A percentile compares a stretch with the other conserved stretches of the same genome.
phyloP scores from a whole-genome alignment of 768 basidiomycete genomes.

The Mycena belliarum region DNA sequence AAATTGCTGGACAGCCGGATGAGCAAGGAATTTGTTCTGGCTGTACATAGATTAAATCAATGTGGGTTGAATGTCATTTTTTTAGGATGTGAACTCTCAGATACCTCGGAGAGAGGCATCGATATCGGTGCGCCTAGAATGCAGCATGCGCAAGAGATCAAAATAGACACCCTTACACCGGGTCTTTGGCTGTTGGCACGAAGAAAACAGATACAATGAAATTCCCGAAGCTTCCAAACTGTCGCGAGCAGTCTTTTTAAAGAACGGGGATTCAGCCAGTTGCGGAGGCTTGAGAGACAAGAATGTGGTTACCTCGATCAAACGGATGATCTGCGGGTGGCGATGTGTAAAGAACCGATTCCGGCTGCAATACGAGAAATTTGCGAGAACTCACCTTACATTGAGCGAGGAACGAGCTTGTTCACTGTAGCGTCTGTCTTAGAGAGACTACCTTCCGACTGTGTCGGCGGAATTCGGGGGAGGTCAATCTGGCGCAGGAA shows the following conservation, averaged over 20 bases:
- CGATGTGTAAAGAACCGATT: conserved; percentile 4
- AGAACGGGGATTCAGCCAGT: not conserved
- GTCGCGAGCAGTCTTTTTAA: conserved; percentile 16
- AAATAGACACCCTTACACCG: conserved; percentile 10
- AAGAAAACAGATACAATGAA: conserved; percentile 16
- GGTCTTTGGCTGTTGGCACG: conserved; percentile 6
- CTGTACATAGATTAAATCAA: conserved; percentile 3
- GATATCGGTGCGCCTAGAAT: conserved; percentile 6
- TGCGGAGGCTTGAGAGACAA: not conserved
- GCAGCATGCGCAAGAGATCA: conserved; percentile 16
- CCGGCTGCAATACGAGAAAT: not conserved
- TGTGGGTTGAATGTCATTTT: not conserved
- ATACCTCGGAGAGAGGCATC: conserved; percentile 13
- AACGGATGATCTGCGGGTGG: conserved; percentile 16
- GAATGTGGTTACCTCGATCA: conserved; percentile 16
- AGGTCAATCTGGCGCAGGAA: conserved; percentile 5
- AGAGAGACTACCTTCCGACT: conserved; percentile 17
- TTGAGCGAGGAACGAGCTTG: no score
- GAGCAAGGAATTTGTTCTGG: conserved; percentile 11
- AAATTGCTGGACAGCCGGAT: conserved; percentile 17
- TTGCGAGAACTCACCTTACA: conserved; percentile 11
- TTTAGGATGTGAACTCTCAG: not conserved
- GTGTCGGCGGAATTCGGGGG: conserved; percentile 13
- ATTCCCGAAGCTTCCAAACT: conserved; percentile 18
- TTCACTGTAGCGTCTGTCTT: no score